phyloP scores from a whole-genome alignment of 352 stramenopile genomes.

The Phytopythium cucurbitacearum region DNA sequence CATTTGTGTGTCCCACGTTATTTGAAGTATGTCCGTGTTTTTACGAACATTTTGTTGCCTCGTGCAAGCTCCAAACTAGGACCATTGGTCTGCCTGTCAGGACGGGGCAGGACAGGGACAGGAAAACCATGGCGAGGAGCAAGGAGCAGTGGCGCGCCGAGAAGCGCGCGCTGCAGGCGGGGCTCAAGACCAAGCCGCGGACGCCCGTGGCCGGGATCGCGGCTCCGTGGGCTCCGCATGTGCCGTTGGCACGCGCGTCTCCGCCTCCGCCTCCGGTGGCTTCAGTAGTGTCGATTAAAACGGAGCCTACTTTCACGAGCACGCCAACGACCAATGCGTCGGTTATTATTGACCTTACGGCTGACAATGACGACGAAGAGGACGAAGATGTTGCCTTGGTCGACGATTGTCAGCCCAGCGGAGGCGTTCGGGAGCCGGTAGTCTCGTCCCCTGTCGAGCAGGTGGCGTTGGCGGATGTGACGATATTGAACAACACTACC shows the following conservation, averaged over 20 bases:
- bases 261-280: neutral
- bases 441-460: no score
- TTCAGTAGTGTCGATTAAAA: slow-evolving; percentile 5
- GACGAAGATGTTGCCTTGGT: slow-evolving; percentile 14
- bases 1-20: no score
- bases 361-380: slow-evolving; percentile 53
- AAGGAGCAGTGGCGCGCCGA: slow-evolving; percentile 36
- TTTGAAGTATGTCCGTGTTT: no score
- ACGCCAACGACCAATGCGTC: slow-evolving; percentile 1
- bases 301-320: slow-evolving; percentile 4
- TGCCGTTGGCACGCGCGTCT: neutral
- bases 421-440: no score
- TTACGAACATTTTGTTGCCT: no score
- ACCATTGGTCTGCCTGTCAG: neutral
- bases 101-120: neutral
- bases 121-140: slow-evolving; percentile 22
- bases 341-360: slow-evolving; percentile 48
- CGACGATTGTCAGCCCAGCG: no score
- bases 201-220: neutral
- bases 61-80: neutral
- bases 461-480: no score
- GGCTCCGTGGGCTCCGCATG: no score
- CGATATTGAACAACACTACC: no score
- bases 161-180: slow-evolving; percentile 11
- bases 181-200: slow-evolving; percentile 1